phyloP scores from a whole-genome alignment of 2,329 filamentous ascomycete species.

The Tolypocladium nubicola region DNA sequence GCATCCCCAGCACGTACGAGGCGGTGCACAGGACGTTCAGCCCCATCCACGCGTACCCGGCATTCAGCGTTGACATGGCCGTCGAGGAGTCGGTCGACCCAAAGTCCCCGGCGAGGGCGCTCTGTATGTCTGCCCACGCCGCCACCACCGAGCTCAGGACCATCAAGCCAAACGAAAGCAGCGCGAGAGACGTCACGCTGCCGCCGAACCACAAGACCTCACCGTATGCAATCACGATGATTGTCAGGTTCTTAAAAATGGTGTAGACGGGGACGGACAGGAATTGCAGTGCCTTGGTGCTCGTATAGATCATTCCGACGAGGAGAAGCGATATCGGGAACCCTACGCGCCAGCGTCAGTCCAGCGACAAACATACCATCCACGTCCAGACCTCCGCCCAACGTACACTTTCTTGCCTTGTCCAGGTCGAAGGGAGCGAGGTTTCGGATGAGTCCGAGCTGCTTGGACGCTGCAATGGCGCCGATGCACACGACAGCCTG shows the following conservation, averaged over 20 bases:
- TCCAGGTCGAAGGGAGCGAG: conserved; percentile 72
- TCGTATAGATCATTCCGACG: conserved; percentile 98
- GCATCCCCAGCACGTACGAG: conserved; percentile 82
- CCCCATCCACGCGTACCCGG: conserved; percentile 96
- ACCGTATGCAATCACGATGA: conserved; percentile 95
- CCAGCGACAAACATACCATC: neutral
- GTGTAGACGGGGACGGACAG: conserved; percentile 98
- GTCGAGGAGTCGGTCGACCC: conserved; percentile 54
- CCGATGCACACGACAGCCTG: conserved; percentile 83
- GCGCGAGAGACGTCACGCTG: conserved; percentile 73
- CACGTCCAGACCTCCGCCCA: too few relatives aligned
- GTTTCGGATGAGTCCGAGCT: conserved; percentile 70
- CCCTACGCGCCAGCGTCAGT: conserved; percentile 43
- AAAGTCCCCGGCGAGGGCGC: conserved; percentile 46
- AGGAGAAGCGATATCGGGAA: conserved; percentile 92
- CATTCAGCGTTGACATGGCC: conserved; percentile 80
- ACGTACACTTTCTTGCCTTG: conserved; percentile 84
- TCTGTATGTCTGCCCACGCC: conserved; percentile 92
- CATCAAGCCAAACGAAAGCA: conserved; percentile 95
- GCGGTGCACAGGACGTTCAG: conserved; percentile 94
- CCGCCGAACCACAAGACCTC: conserved; percentile 98
- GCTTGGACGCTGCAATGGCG: conserved; percentile 75
- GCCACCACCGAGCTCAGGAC: conserved; percentile 89
- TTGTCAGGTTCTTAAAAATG: conserved; percentile 99
- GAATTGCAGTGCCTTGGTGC: conserved; percentile 89